A percentile compares a stretch with the other conserved stretches of the same genome.
These are phyloP conservation scores for Paecilomyces niveus DNA, from an alignment of 2,329 filamentous ascomycete species.

Conservation along the genomic window DNA sequence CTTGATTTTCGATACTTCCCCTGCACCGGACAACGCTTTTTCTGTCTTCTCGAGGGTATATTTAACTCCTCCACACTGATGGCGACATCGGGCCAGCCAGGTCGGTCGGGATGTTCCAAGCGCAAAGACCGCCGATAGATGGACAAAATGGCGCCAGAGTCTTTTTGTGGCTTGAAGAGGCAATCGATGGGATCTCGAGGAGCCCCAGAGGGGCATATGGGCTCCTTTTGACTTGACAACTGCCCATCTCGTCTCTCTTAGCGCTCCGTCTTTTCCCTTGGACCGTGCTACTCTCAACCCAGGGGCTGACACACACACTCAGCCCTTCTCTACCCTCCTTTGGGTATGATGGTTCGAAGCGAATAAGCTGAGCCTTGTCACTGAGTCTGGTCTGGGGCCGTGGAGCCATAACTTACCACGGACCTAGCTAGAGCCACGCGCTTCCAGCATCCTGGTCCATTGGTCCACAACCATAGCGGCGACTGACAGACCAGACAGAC, in stretches of 20 bases:
- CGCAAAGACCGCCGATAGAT: background rate
- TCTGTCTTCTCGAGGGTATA: background rate
- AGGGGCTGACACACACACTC: background rate
- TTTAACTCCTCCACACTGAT: background rate
- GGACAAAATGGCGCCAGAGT: background rate
- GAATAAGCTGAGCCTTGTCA: background rate
- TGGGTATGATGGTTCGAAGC: background rate
- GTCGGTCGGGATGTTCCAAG: background rate
- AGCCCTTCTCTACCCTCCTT: background rate
- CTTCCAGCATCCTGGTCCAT: background rate
- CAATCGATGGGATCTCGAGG: background rate
- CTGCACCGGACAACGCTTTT: background rate
- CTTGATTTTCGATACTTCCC: background rate
- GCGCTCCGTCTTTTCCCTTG: background rate
- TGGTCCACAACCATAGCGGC: background rate
- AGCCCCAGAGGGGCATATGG: background rate
- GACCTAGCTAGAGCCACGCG: background rate
- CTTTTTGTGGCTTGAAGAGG: background rate
- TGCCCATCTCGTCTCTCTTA: background rate
- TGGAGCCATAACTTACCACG: background rate
- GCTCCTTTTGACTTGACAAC: background rate
- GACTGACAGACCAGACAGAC: background rate
- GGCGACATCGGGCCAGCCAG: background rate
- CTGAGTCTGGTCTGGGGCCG: background rate
- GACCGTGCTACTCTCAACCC: background rate